A percentile compares a stretch with the other conserved stretches of the same genome.
Conservation (phyloP, 164 flowering plant genomes). For the Buxus sempervirens region DNA sequence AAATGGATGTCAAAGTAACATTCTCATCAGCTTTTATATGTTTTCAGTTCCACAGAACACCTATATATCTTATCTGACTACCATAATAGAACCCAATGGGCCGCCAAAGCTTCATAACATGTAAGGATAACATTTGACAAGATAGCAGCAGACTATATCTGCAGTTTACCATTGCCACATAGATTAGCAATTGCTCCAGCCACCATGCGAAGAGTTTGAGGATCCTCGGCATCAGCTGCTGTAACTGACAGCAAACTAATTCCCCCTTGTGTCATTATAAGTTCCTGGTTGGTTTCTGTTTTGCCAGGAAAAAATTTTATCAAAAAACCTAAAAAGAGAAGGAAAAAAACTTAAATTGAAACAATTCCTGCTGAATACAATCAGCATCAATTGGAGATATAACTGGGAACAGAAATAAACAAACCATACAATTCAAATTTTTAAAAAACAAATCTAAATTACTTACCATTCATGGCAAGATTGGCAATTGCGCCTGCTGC, state of each 20-base stretch:
- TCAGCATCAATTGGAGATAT: not conserved
- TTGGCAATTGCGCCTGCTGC: slow-evolving; percentile 98
- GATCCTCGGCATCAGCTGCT: slow-evolving; percentile 84
- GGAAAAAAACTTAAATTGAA: not conserved
- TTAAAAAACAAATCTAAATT: not conserved
- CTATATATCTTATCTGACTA: not conserved
- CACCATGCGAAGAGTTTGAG: slow-evolving; percentile 98
- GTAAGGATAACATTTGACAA: not conserved
- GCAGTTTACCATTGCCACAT: slow-evolving; percentile 84
- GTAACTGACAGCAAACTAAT: slow-evolving; percentile 65
- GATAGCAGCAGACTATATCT: not conserved
- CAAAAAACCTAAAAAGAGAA: slow-evolving; percentile 2
- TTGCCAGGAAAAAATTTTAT: slow-evolving; percentile 5
- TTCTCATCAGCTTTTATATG: not conserved
- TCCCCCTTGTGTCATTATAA: slow-evolving; percentile 94
- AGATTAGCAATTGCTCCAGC: slow-evolving; percentile 99
- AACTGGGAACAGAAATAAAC: not conserved
- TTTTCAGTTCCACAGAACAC: not conserved
- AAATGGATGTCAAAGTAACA: not conserved
- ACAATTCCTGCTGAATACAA: not conserved
- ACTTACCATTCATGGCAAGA: slow-evolving; percentile 93
- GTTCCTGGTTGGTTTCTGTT: slow-evolving; percentile 94
- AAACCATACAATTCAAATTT: not conserved
- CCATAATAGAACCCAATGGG: not conserved
- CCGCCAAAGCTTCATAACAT: not conserved